Percentiles rank a stretch among this genome's conserved stretches.
Evolutionary conservation across 257 asterid genomes (phyloP).

Genomic region (Orobanche coerulescens): DNA sequence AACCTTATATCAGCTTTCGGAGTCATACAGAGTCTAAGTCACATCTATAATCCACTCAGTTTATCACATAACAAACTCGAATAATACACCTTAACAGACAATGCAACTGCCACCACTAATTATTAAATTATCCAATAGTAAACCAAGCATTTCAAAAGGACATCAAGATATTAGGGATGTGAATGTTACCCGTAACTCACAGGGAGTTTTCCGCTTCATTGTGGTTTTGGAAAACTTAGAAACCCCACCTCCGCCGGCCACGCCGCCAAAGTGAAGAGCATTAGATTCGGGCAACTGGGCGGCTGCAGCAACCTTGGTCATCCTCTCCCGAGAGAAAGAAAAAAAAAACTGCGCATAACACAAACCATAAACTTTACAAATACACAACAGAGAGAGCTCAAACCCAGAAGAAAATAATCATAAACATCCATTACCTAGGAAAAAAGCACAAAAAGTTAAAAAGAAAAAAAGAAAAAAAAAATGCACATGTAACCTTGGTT

Average conservation of each 20-base stretch:
- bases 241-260: conserved; percentile 32
- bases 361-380: neutral
- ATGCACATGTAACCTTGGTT: neutral
- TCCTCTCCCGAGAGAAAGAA: conserved; percentile 28
- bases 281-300: conserved; percentile 43
- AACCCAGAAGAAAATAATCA: neutral
- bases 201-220: conserved; percentile 77
- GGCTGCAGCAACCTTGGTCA: conserved; percentile 62
- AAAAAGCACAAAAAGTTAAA: neutral
- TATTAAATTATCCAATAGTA: neutral
- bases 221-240: conserved; percentile 36
- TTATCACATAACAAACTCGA: neutral
- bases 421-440: neutral
- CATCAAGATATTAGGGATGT: conserved; percentile 8
- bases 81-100: neutral
- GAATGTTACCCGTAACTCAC: conserved; percentile 61
- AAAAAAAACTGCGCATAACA: neutral
- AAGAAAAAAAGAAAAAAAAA: neutral
- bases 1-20: conserved; percentile 3
- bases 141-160: neutral
- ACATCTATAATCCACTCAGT: neutral
- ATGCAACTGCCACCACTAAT: neutral
- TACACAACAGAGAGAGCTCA: neutral
- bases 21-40: neutral
- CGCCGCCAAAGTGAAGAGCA: conserved; percentile 41